Evolutionary conservation across 345 rosid genomes (phyloP).

Genomic region (Euclidium syriacum): DNA sequence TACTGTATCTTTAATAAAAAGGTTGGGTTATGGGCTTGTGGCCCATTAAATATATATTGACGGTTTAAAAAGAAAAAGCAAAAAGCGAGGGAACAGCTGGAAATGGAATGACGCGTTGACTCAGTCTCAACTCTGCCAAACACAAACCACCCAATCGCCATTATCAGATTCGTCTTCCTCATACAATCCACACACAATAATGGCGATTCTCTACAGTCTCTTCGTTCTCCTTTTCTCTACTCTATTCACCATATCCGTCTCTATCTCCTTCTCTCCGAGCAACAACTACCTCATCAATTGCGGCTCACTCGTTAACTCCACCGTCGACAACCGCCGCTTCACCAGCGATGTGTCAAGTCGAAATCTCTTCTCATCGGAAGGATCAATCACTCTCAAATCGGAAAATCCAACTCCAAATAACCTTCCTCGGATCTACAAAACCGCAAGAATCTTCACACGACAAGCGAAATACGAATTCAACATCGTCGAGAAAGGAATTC

Average conservation of each 20-base stretch:
- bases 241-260: slow-evolving; percentile 12
- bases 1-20: too few species aligned
- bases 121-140: not conserved
- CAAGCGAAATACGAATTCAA: slow-evolving; percentile 56
- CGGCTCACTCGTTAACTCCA: slow-evolving; percentile 53
- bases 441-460: slow-evolving; percentile 62
- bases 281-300: slow-evolving; percentile 58
- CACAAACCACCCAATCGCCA: not conserved
- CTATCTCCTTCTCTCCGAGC: slow-evolving; percentile 36
- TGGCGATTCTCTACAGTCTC: slow-evolving; percentile 25
- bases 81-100: not conserved
- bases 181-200: not conserved
- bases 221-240: slow-evolving; percentile 15
- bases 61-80: not conserved
- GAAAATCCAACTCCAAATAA: slow-evolving; percentile 15
- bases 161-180: not conserved
- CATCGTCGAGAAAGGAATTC: slow-evolving; percentile 51
- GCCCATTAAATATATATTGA: not conserved
- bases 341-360: slow-evolving; percentile 36
- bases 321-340: slow-evolving; percentile 56
- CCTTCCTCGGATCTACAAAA: slow-evolving; percentile 43
- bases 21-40: not conserved
- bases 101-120: slow-evolving; percentile 18
- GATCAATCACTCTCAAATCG: slow-evolving; percentile 30
- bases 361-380: slow-evolving; percentile 28